Percentiles rank a stretch among this genome's conserved stretches.
phyloP scores from a whole-genome alignment of 2,329 filamentous ascomycete genomes.

The Rhynchosporium graminicola region DNA sequence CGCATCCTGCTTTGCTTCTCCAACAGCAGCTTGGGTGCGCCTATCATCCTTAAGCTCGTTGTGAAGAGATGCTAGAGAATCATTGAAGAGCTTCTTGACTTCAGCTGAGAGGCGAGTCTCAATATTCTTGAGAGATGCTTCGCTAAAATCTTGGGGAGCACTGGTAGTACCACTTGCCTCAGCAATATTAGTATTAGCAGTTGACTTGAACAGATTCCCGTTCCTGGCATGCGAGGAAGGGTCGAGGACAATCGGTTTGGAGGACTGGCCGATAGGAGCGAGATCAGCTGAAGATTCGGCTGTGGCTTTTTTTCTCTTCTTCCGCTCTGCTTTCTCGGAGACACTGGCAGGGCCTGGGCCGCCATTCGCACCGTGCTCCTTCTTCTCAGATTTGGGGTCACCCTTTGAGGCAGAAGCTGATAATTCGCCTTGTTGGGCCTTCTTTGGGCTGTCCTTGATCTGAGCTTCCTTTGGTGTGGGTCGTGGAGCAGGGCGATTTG shows the following conservation, averaged over 20 bases:
- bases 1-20: conserved; percentile 67
- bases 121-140: conserved; percentile 50
- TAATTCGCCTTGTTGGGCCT: conserved; percentile 29
- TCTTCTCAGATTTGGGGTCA: conserved; percentile 39
- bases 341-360: conserved; percentile 33
- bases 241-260: conserved; percentile 39
- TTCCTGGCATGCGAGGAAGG: conserved; percentile 38
- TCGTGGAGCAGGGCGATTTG: conserved; percentile 36
- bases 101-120: conserved; percentile 49
- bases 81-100: conserved; percentile 53
- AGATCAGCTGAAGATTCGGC: conserved; percentile 22
- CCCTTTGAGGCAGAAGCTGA: conserved; percentile 31
- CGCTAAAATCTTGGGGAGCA: conserved; percentile 42
- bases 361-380: conserved; percentile 29
- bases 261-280: conserved; percentile 28
- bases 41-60: conserved; percentile 68
- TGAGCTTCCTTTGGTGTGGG: conserved; percentile 34
- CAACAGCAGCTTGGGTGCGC: conserved; percentile 61
- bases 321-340: conserved; percentile 63
- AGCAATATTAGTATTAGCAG: conserved; percentile 21
- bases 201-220: conserved; percentile 31
- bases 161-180: conserved; percentile 23
- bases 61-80: conserved; percentile 62
- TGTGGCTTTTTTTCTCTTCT: conserved; percentile 69
- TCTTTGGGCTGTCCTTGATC: conserved; percentile 35